These are phyloP conservation scores for Arthrobotrys conoides DNA, from an alignment of 2,329 filamentous ascomycete genomes.

Conservation along the genomic window DNA sequence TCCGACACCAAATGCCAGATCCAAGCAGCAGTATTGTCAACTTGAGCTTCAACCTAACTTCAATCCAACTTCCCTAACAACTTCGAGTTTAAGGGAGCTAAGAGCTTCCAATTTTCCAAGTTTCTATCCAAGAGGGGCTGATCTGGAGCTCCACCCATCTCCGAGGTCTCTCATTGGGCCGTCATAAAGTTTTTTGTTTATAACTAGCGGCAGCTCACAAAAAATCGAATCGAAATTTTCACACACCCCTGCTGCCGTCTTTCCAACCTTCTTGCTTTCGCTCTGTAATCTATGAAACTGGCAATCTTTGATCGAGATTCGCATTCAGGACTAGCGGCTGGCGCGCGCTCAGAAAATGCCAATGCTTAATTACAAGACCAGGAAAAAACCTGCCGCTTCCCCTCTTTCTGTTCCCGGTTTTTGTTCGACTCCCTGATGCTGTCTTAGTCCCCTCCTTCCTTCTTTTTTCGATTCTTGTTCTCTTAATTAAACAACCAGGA, in stretches of 20 bases:
- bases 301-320: slow-evolving; percentile 38
- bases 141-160: slow-evolving; percentile 10
- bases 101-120: slow-evolving; percentile 19
- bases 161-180: neutral
- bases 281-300: neutral
- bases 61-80: neutral
- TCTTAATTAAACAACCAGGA: neutral
- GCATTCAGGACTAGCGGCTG: slow-evolving; percentile 19
- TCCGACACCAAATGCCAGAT: neutral
- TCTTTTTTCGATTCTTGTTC: neutral
- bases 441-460: slow-evolving; percentile 8
- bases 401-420: slow-evolving; percentile 51
- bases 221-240: slow-evolving; percentile 33
- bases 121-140: neutral
- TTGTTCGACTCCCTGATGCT: neutral
- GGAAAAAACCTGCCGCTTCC: slow-evolving; percentile 58
- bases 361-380: neutral
- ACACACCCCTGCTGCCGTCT: slow-evolving; percentile 6
- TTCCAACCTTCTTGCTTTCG: slow-evolving; percentile 7
- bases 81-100: neutral
- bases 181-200: neutral
- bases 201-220: slow-evolving; percentile 27
- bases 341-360: neutral
- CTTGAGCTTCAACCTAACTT: neutral
- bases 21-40: neutral